phyloP scores from a whole-genome alignment of 2,329 filamentous ascomycete genomes.

The Sporothrix pseudoabietina region DNA sequence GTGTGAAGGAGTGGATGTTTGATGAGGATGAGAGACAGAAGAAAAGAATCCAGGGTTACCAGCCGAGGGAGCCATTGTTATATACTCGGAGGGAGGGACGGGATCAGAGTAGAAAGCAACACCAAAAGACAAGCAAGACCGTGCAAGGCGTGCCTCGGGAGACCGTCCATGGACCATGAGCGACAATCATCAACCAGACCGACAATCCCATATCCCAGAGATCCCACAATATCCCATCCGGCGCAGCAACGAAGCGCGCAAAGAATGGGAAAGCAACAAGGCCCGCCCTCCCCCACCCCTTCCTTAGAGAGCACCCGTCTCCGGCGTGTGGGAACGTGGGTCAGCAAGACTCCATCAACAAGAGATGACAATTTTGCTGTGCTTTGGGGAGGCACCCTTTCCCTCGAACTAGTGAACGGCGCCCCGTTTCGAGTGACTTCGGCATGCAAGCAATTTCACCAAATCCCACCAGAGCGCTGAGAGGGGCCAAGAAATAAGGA shows the following conservation, averaged over 20 bases:
- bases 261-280: constrained; percentile 14
- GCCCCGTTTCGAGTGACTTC: not conserved
- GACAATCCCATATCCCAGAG: constrained; percentile 21
- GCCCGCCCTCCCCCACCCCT: not conserved
- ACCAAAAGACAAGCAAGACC: not conserved
- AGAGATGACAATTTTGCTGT: not conserved
- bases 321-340: constrained; percentile 14
- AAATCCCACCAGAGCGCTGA: not conserved
- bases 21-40: constrained; percentile 23
- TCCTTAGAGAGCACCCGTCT: not conserved
- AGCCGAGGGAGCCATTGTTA: constrained; percentile 24
- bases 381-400: not conserved
- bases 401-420: not conserved
- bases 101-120: not conserved
- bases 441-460: constrained; percentile 16
- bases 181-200: constrained; percentile 4
- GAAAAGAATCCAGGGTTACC: not conserved
- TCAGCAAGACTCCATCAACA: not conserved
- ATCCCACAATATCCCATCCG: constrained; percentile 8
- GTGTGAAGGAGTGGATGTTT: constrained; percentile 22
- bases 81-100: constrained; percentile 20
- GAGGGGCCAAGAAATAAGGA: not conserved
- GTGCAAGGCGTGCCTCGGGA: not conserved
- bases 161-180: not conserved
- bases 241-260: constrained; percentile 10